A percentile compares a stretch with the other conserved stretches of the same genome.
These are phyloP conservation scores for Cadophora luteo-olivacea DNA, from an alignment of 2,329 filamentous ascomycete genomes.

Conservation along the genomic window DNA sequence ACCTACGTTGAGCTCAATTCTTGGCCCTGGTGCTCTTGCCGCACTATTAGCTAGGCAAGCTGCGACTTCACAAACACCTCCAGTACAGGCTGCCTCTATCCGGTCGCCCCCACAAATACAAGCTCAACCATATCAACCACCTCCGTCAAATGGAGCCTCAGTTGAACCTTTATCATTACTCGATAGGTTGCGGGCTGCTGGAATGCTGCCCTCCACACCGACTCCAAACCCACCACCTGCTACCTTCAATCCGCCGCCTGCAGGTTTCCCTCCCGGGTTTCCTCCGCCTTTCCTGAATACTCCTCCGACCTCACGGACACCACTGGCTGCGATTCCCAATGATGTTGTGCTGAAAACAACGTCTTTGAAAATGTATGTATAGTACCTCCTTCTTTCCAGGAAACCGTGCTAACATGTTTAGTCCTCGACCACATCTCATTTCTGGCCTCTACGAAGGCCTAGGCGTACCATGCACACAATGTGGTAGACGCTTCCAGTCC, in stretches of 20 bases:
- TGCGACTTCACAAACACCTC: constrained; percentile 55
- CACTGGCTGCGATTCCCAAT: constrained; percentile 45
- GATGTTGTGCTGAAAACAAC: constrained; percentile 67
- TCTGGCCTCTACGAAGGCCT: constrained; percentile 79
- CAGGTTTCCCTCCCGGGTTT: constrained; percentile 48
- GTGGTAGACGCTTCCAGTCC: constrained; percentile 83
- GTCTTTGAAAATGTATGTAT: constrained; percentile 75
- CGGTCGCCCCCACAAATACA: constrained; percentile 57
- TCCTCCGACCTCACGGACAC: constrained; percentile 36
- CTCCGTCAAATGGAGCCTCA: constrained; percentile 44
- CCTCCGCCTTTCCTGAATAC: constrained; percentile 43
- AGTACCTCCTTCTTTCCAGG: not conserved
- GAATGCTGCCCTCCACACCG: constrained; percentile 61
- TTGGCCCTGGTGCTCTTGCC: constrained; percentile 54
- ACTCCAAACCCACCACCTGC: constrained; percentile 45
- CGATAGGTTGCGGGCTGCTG: constrained; percentile 71
- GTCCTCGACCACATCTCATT: constrained; percentile 77
- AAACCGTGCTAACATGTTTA: constrained; percentile 45
- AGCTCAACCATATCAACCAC: constrained; percentile 46
- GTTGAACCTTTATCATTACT: constrained; percentile 61
- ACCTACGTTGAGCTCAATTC: constrained; percentile 60
- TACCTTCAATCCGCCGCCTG: constrained; percentile 45
- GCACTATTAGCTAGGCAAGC: constrained; percentile 61
- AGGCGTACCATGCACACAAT: constrained; percentile 88
- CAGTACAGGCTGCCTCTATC: constrained; percentile 49